Evolutionary conservation across 345 rosid species (phyloP).

Genomic region (Chamaenerion angustifolium): DNA sequence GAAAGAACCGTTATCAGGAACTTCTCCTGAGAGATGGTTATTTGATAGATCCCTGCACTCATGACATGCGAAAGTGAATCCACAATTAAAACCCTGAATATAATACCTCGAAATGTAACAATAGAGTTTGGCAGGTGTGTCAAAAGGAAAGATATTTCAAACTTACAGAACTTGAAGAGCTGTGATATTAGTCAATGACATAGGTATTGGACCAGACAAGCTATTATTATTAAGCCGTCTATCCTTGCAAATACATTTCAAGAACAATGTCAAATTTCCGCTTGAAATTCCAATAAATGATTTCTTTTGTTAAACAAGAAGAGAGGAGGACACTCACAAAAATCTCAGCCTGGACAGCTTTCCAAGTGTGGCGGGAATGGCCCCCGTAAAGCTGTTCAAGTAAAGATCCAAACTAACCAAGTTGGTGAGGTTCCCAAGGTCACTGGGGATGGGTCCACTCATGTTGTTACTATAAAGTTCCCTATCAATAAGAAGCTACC

Average conservation of each 20-base stretch:
- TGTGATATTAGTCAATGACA: conserved; percentile 79
- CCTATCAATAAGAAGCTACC: conserved; percentile 28
- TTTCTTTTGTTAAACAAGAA: background rate
- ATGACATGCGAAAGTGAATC: background rate
- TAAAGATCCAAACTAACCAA: conserved; percentile 99
- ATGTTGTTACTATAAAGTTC: conserved; percentile 94
- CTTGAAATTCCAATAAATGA: background rate
- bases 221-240: conserved; percentile 98
- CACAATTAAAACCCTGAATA: too few species aligned
- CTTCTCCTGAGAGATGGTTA: conserved; percentile 77
- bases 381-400: conserved; percentile 81
- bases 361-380: conserved; percentile 76
- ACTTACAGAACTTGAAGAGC: conserved; percentile 94
- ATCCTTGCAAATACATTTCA: conserved; percentile 31
- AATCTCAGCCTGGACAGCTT: conserved; percentile 82
- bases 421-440: conserved; percentile 88
- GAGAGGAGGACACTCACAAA: conserved; percentile 45
- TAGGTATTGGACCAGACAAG: conserved; percentile 67
- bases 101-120: too few species aligned
- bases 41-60: conserved; percentile 81
- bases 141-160: background rate
- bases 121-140: too few species aligned
- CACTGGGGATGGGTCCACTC: conserved; percentile 79
- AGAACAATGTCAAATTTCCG: background rate
- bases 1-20: conserved; percentile 98